These are phyloP conservation scores for Omphalotus guepiniiformis DNA, from an alignment of 768 basidiomycete genomes.

Conservation along the genomic window DNA sequence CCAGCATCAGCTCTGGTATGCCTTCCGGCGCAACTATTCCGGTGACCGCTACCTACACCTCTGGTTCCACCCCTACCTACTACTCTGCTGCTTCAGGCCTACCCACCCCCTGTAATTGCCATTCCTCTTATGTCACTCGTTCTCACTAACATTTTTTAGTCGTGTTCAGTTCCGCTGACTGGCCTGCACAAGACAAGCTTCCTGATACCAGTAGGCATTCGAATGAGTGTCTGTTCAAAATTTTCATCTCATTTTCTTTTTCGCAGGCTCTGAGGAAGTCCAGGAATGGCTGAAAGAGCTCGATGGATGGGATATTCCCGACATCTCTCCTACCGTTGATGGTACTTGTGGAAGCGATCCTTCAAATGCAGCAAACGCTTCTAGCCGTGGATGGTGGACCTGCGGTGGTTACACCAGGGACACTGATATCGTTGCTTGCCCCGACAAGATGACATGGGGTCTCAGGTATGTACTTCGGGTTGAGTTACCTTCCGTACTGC, in stretches of 20 bases:
- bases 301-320: conserved; percentile 64
- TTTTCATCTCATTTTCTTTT: background rate
- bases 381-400: conserved; percentile 86
- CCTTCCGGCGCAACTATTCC: conserved; percentile 44
- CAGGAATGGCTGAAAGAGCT: conserved; percentile 73
- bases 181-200: conserved; percentile 61
- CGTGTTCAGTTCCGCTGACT: conserved; percentile 39
- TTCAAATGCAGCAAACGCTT: conserved; percentile 48
- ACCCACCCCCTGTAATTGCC: conserved; percentile 55
- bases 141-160: conserved; percentile 13
- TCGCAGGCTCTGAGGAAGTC: conserved; percentile 56
- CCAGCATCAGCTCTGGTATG: conserved; percentile 61
- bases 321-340: conserved; percentile 55
- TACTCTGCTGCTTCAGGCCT: conserved; percentile 57
- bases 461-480: conserved; percentile 42
- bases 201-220: conserved; percentile 51
- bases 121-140: conserved; percentile 4
- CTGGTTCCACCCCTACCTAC: conserved; percentile 61
- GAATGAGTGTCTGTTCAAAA: background rate
- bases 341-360: conserved; percentile 68
- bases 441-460: conserved; percentile 70
- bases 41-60: conserved; percentile 46
- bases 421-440: conserved; percentile 65
- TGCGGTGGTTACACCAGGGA: conserved; percentile 67
- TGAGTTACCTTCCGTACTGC: background rate